Conservation (phyloP, 768 basidiomycete genomes). For the Paxillus involutus region DNA sequence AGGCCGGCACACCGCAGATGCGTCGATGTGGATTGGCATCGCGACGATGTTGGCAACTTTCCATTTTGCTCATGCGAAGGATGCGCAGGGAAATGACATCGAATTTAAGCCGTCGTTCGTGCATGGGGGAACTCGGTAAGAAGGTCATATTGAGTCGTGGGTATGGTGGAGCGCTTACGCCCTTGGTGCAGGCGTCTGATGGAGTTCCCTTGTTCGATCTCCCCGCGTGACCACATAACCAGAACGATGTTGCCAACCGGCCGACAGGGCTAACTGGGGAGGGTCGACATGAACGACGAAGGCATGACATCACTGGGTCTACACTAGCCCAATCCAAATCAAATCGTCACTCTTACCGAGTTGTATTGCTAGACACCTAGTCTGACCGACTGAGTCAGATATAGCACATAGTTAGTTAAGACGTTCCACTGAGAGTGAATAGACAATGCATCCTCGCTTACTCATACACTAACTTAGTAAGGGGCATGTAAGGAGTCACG, state of each 20-base stretch:
- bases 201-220: background rate
- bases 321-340: no score
- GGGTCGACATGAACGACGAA: no score
- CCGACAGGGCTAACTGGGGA: no score
- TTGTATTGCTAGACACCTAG: no score
- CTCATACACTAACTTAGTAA: no score
- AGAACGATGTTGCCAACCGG: background rate
- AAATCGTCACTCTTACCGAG: no score
- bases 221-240: background rate
- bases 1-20: conserved; percentile 23
- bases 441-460: no score
- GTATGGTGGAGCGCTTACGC: background rate
- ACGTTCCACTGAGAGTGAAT: no score
- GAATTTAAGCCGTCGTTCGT: background rate
- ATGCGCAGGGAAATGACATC: conserved; percentile 22
- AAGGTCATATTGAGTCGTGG: background rate
- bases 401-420: no score
- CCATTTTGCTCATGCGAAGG: conserved; percentile 16
- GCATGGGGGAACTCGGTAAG: background rate
- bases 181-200: background rate
- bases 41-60: conserved; percentile 23
- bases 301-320: no score
- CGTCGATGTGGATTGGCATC: conserved; percentile 23
- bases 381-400: no score
- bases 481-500: no score